Percentiles rank a stretch among this genome's conserved stretches.
Evolutionary conservation across 2,329 filamentous ascomycete genomes (phyloP).

Genomic region (Aureobasidium pullulans): DNA sequence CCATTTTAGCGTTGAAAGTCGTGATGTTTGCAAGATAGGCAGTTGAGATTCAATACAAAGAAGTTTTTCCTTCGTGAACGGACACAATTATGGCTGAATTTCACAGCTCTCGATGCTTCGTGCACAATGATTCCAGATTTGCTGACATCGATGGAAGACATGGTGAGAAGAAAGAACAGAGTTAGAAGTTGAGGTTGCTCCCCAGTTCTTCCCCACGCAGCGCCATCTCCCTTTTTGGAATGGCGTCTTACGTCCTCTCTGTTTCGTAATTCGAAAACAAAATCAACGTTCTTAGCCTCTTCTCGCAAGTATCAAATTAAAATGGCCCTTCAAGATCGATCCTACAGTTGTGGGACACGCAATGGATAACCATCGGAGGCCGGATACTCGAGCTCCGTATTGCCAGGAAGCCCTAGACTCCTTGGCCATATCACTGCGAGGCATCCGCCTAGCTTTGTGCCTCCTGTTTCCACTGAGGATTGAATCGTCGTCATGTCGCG

Average conservation of each 20-base stretch:
- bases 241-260: no score
- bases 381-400: no score
- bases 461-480: neutral
- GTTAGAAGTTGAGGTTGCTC: neutral
- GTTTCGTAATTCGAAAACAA: neutral
- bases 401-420: neutral
- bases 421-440: neutral
- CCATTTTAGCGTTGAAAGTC: neutral
- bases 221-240: neutral
- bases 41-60: neutral
- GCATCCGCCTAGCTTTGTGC: neutral
- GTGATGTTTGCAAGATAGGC: neutral
- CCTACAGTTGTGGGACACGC: no score
- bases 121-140: neutral
- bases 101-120: no score
- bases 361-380: no score
- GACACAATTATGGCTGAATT: no score
- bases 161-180: neutral
- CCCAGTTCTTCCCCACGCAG: neutral
- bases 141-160: neutral
- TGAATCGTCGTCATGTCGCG: neutral
- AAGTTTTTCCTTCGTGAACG: neutral
- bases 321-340: no score
- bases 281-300: neutral
- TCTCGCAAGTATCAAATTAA: no score